Percentiles rank a stretch among this genome's conserved stretches.
These are phyloP conservation scores for Arctium minus DNA, from an alignment of 129 eudicot genomes.

Conservation along the genomic window DNA sequence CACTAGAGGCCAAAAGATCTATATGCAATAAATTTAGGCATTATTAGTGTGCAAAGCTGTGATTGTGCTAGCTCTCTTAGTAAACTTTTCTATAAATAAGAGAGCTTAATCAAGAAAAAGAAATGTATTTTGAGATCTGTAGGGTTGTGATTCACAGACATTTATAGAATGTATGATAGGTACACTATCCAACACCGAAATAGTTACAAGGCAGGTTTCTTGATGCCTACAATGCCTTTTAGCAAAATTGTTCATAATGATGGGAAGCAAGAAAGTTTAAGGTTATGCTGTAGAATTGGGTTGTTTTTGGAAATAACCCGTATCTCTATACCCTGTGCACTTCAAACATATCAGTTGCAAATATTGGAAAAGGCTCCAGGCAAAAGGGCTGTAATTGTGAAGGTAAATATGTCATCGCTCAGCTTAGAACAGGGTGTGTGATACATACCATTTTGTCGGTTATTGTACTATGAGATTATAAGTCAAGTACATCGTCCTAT, in stretches of 20 bases:
- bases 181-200: not conserved
- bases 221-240: not conserved
- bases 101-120: not conserved
- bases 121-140: not conserved
- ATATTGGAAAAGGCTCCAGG: slow-evolving; percentile 6
- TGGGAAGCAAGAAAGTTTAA: not conserved
- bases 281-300: not conserved
- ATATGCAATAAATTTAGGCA: not conserved
- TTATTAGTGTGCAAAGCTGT: not conserved
- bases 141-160: not conserved
- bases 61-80: not conserved
- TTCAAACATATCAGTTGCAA: not conserved
- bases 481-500: not conserved
- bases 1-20: not conserved
- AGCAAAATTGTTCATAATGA: not conserved
- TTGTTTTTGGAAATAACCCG: not conserved
- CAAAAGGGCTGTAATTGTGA: not conserved
- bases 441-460: slow-evolving; percentile 1
- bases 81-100: not conserved
- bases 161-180: not conserved
- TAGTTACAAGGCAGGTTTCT: not conserved
- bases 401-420: slow-evolving; percentile 1
- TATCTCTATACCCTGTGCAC: not conserved
- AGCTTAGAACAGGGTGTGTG: slow-evolving; percentile 5
- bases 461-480: not conserved